Percentiles rank a stretch among this genome's conserved stretches.
Evolutionary conservation across 1,284 basidiomycete genomes (phyloP).

Genomic region (Porphyrellus sp.): DNA sequence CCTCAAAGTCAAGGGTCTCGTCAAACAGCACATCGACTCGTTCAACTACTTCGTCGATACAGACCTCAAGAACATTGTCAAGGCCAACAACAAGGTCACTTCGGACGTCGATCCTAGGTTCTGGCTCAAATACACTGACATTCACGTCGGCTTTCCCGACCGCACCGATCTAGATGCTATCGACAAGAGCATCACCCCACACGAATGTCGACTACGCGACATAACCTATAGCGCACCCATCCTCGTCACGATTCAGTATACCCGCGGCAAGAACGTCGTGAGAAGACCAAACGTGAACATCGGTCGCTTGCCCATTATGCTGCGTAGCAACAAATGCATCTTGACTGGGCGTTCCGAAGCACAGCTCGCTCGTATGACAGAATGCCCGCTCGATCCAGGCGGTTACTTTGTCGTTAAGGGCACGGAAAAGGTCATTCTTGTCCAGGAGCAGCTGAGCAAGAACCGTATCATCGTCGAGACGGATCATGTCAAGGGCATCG

Average conservation of each 20-base stretch:
- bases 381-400: constrained; percentile 97
- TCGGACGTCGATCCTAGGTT: constrained; percentile 98
- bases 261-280: constrained; percentile 87
- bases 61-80: constrained; percentile 95
- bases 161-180: constrained; percentile 81
- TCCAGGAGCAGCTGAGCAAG: constrained; percentile 98
- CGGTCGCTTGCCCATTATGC: constrained; percentile 95
- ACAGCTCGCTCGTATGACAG: constrained; percentile 88
- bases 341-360: constrained; percentile 76
- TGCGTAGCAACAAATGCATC: constrained; percentile 92
- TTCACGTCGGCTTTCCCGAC: constrained; percentile 88
- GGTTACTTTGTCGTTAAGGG: constrained; percentile 99
- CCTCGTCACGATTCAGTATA: constrained; percentile 94
- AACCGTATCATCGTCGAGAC: constrained; percentile 99
- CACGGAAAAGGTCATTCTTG: constrained; percentile 98
- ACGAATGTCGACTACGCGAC: constrained; percentile 96
- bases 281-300: constrained; percentile 84
- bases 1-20: constrained; percentile 94
- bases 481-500: constrained; percentile 85
- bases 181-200: constrained; percentile 88
- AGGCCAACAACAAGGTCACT: constrained; percentile 89
- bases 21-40: constrained; percentile 99
- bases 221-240: constrained; percentile 95
- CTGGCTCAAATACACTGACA: constrained; percentile 96
- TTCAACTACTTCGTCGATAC: constrained; percentile 99